A percentile compares a stretch with the other conserved stretches of the same genome.
These are phyloP conservation scores for Lophiostoma macrostomum DNA, from an alignment of 495 filamentous ascomycete genomes.

Conservation along the genomic window DNA sequence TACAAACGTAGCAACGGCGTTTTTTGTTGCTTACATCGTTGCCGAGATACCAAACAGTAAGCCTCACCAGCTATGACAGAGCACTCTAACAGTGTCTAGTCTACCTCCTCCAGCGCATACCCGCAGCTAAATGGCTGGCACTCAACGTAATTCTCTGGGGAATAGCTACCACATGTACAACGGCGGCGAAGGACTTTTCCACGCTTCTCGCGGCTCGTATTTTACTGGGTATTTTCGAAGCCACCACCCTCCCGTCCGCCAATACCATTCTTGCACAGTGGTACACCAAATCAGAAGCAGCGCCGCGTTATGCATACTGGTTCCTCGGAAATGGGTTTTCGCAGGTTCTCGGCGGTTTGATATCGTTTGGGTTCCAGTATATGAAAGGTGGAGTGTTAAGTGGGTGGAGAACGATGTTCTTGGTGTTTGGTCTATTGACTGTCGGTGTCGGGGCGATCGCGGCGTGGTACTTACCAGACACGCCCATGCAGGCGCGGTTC, in stretches of 20 bases:
- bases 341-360: conserved; percentile 48
- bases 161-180: conserved; percentile 51
- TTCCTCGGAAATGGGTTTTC: conserved; percentile 63
- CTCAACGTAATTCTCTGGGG: conserved; percentile 19
- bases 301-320: conserved; percentile 64
- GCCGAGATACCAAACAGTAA: conserved; percentile 55
- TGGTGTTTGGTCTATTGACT: conserved; percentile 53
- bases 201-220: conserved; percentile 57
- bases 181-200: conserved; percentile 56
- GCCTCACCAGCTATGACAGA: too few relatives aligned
- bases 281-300: conserved; percentile 68
- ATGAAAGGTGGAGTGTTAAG: conserved; percentile 44
- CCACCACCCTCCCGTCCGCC: conserved; percentile 56
- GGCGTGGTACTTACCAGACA: conserved; percentile 16
- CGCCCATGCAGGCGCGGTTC: conserved; percentile 32
- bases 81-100: background rate
- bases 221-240: conserved; percentile 66
- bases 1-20: conserved; percentile 52
- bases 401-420: conserved; percentile 57
- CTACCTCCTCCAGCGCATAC: conserved; percentile 47
- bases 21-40: conserved; percentile 56
- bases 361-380: conserved; percentile 57
- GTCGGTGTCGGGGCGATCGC: conserved; percentile 46
- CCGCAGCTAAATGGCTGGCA: conserved; percentile 45
- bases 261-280: conserved; percentile 67